Evolutionary conservation across 176 grass and related monocot species (phyloP), one percentile per base, ranked within the genome.

Genomic region (Calamus simplicifolius): DNA sequence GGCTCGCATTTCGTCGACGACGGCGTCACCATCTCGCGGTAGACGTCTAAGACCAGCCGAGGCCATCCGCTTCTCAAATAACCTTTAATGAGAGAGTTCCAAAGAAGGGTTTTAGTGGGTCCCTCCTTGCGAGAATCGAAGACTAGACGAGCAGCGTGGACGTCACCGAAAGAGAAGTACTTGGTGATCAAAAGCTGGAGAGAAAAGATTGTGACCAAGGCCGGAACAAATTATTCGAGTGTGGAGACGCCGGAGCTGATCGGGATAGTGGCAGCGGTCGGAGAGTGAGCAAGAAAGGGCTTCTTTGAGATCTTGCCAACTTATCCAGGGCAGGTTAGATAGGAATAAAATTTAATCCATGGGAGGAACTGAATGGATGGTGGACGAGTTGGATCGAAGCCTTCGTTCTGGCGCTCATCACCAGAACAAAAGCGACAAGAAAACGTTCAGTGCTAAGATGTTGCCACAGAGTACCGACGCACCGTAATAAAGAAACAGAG

Each of bases 241-340:
- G 56, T 93, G 83, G 15, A 69, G 52, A 27, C 56, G 23, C 58
- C 80, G 73, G 21, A 80, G 61, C 74, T 75, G 66, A 54, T 48
- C 61, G 16, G 48, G 6, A 25, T 18, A 67, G 51, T 50, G 61
- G 19, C 12, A 73, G 29, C 25, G 12, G 27, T 19, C 0, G 51
- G 71, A 49, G 75, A 90, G 75, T 63, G 75, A 71, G 48, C 50
- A 27, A 74, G 82, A 79, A 19, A 90, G 63, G 29, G 63, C 52
- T 54, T 90, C 87, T 79, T 90, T 90, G 54, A 90, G 65, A 7
- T 58, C 64, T 66, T 86, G 87, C 64, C 75, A 84, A 4, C 67
- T 61, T 23, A 43, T 43, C 35, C 8, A 12, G 35, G 35, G 35
- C 2, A 8, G 35, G 1, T 13, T 43, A 3, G 35, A 43, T 43